Evolutionary conservation across 176 grass and related monocot species (phyloP).

Genomic region (Hsuehochloa calcarea): DNA sequence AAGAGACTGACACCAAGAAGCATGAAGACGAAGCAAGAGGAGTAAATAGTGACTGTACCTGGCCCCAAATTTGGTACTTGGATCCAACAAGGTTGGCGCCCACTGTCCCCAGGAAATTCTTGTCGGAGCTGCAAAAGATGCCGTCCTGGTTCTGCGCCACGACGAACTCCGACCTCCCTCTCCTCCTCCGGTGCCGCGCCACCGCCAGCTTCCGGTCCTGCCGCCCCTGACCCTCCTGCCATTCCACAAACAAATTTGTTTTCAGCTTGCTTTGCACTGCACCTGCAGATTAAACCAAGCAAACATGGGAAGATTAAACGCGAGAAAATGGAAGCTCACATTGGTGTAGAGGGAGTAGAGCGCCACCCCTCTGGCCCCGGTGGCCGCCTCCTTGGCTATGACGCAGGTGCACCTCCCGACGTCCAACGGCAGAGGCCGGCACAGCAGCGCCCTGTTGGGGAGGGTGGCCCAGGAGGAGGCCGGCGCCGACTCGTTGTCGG

Average conservation of each 20-base stretch:
- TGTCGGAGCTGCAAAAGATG: constrained; percentile 60
- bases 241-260: not conserved
- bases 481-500: constrained; percentile 75
- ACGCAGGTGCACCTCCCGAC: constrained; percentile 90
- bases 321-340: constrained; percentile 37
- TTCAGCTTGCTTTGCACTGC: not conserved
- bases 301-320: not conserved
- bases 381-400: constrained; percentile 61
- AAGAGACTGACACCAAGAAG: not conserved
- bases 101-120: constrained; percentile 67
- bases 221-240: constrained; percentile 82
- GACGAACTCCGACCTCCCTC: constrained; percentile 76
- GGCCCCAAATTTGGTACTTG: constrained; percentile 77
- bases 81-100: constrained; percentile 75
- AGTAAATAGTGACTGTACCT: constrained; percentile 36
- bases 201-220: constrained; percentile 91
- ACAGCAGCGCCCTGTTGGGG: constrained; percentile 88
- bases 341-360: constrained; percentile 92
- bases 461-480: constrained; percentile 91
- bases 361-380: constrained; percentile 53
- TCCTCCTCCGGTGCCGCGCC: constrained; percentile 67
- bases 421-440: constrained; percentile 73
- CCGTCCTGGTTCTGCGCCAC: constrained; percentile 78
- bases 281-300: not conserved
- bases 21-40: not conserved